Percentiles rank a stretch among this genome's conserved stretches.
phyloP scores from a whole-genome alignment of 2,329 filamentous ascomycete genomes.

The Talaromyces sp. region DNA sequence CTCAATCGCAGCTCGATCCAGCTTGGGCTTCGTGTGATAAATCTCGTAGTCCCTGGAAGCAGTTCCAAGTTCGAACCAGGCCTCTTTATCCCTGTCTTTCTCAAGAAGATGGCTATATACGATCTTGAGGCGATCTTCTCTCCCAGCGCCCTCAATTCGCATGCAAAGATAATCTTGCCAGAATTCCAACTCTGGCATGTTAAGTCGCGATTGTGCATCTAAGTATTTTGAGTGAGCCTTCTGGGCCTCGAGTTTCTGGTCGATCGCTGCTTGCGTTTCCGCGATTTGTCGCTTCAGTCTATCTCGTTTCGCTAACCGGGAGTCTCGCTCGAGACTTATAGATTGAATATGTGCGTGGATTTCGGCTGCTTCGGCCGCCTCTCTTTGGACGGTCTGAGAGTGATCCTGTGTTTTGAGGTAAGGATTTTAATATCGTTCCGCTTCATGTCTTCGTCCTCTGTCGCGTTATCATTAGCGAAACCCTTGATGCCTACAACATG shows the following conservation, averaged over 20 bases:
- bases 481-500: not conserved
- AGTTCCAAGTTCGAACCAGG: conserved; percentile 88
- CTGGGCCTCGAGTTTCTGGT: conserved; percentile 41
- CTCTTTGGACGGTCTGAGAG: conserved; percentile 52
- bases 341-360: conserved; percentile 57
- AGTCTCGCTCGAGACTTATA: conserved; percentile 52
- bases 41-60: conserved; percentile 80
- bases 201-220: conserved; percentile 79
- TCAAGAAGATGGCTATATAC: conserved; percentile 83
- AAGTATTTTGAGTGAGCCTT: conserved; percentile 59
- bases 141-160: conserved; percentile 81
- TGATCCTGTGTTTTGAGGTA: conserved; percentile 52
- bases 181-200: conserved; percentile 89
- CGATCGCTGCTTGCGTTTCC: conserved; percentile 42
- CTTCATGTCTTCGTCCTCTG: conserved; percentile 88
- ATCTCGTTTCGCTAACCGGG: conserved; percentile 51
- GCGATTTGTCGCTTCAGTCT: conserved; percentile 52
- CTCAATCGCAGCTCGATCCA: conserved; percentile 52
- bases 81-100: conserved; percentile 80
- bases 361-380: conserved; percentile 57
- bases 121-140: conserved; percentile 81
- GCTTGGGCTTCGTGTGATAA: conserved; percentile 66
- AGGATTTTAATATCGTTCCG: conserved; percentile 80
- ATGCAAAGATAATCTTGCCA: conserved; percentile 90
- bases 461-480: not conserved